Evolutionary conservation across 768 basidiomycete species (phyloP), one percentile per base, ranked within the genome.

Genomic region (Cystofilobasidium macerans): DNA sequence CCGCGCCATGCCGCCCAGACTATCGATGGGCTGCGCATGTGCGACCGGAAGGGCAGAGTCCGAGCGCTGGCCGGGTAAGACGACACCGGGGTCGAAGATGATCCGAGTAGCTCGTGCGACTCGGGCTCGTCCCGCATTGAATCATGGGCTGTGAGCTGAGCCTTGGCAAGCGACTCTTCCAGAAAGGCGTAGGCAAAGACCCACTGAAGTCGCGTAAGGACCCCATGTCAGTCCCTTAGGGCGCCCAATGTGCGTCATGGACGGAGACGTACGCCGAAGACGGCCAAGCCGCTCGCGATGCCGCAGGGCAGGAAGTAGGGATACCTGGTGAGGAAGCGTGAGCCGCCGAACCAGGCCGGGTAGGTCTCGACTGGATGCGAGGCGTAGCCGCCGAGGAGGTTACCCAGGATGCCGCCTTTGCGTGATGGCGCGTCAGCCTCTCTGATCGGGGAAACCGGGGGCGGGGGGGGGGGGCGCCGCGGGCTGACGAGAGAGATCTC

Each of bases 291-390:
- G 0, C 47, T 58, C 8, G 47, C 36, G 8, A 57, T 35, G 3
- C n/a, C 58, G 35, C 65, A 66, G 2, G 65, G 65, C 1, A 66
- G 43, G 36, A 66, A 61, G 48, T 48, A 66, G 1, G 65, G 65
- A 24, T 60, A 61, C 36, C 61, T 38, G 18, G 24, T 40, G 35
- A 64, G 43, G 57, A 64, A 58, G 0, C 32, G 14, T 12, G 56
- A 64, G 12, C 43, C 35, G 24, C 65, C 65, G 38, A 61, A 66
- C n/a, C 58, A 26, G 13, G 26, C 35, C 8, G 65, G 65, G 30
- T 53, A 53, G 28, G 43, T 57, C 32, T 66, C 65, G 3, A 53
- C 57, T 9, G 65, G 65, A 28, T 66, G 65, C 13, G 65, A 60
- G 22, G 48, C 40, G 28, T 53, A 61, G 2, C 65, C 65, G 18